These are phyloP conservation scores for Flaveria sonorensis DNA, from an alignment of 129 eudicot genomes.

Conservation along the genomic window DNA sequence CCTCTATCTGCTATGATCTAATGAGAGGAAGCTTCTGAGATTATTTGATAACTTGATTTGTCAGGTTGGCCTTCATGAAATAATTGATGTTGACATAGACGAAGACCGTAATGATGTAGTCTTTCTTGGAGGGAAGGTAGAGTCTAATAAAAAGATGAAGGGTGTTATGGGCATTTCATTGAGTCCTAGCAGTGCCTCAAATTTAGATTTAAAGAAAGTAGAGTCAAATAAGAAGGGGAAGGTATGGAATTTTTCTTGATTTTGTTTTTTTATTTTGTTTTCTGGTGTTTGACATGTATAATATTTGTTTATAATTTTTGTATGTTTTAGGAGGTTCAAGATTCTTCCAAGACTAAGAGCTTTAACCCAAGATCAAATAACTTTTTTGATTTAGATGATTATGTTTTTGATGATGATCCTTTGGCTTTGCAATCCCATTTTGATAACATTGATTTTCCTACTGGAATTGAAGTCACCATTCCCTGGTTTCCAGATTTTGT, in stretches of 20 bases:
- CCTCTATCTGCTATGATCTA: background rate
- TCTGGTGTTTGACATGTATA: background rate
- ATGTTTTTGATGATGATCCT: conserved; percentile 47
- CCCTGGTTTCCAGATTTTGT: conserved; percentile 54
- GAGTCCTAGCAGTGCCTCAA: conserved; percentile 28
- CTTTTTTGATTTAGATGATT: conserved; percentile 43
- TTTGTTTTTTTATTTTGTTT: conserved; percentile 2
- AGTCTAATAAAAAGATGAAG: conserved; percentile 45
- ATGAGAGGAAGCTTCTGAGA: background rate
- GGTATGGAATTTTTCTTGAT: conserved; percentile 16
- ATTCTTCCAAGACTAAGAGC: conserved; percentile 17
- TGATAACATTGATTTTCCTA: conserved; percentile 70
- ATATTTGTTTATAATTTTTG: background rate
- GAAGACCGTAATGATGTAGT: conserved; percentile 53
- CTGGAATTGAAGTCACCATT: conserved; percentile 75
- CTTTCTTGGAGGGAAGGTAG: conserved; percentile 36
- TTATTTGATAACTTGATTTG: background rate
- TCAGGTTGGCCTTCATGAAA: conserved; percentile 53
- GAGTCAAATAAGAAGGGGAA: conserved; percentile 22
- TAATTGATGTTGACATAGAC: conserved; percentile 75
- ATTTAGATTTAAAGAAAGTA: conserved; percentile 22
- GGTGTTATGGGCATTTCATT: conserved; percentile 29
- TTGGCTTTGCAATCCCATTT: conserved; percentile 66
- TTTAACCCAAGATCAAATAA: conserved; percentile 32
- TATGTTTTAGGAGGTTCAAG: conserved; percentile 16